Base-by-base conservation (phyloP, 2,329 filamentous ascomycete genomes). In the Diaporthe sp. region DNA sequence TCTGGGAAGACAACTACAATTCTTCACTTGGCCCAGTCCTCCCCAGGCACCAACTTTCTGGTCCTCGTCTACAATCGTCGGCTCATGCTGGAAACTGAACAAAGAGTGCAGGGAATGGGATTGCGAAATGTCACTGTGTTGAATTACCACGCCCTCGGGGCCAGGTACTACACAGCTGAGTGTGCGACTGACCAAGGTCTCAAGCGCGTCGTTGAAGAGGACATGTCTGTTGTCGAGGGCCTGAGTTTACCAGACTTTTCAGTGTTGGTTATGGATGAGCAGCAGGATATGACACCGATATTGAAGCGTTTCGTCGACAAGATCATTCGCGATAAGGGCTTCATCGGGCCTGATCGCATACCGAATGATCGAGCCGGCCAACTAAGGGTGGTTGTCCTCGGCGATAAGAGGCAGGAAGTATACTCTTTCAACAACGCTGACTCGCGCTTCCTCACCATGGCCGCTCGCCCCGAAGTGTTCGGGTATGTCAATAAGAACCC, bases 381-480 rank as follows among this genome's bases (percentile, higher is more conserved):
- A 12, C 22, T 75, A 10, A 58, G 73, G 32, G 65, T 75, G 8
- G 70, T 75, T 5, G 73, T 75, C 2, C 73, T 75, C 3, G 73
- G 73, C 4, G 73, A 75, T 32, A 73, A 47, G 32, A 59, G 73
- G 53, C 73, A 75, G 32, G 73, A 75, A 37, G 44, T 75, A 6
- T 75, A 75, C 42, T 72, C 70, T 3, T 75, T 75, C 63, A 75
- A 75, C 63, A 75, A 75, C n/a, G 73, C 73, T 19, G 73, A 75
- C 65, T 75, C 70, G 9, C 68, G 73, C 15, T 75, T 75, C 30
- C 56, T 75, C 10, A 75, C 70, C 5, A 73, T 75, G 73, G 73
- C 73, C 22, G 22, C 12, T 13, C 70, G 65, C 3, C 65, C 50
- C 39, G 63, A 75, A 27, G 73, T 75, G 2, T 75, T 75, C 30